phyloP scores from a whole-genome alignment of 108 stramenopile species.

The Stephanodiscus minutulus region DNA sequence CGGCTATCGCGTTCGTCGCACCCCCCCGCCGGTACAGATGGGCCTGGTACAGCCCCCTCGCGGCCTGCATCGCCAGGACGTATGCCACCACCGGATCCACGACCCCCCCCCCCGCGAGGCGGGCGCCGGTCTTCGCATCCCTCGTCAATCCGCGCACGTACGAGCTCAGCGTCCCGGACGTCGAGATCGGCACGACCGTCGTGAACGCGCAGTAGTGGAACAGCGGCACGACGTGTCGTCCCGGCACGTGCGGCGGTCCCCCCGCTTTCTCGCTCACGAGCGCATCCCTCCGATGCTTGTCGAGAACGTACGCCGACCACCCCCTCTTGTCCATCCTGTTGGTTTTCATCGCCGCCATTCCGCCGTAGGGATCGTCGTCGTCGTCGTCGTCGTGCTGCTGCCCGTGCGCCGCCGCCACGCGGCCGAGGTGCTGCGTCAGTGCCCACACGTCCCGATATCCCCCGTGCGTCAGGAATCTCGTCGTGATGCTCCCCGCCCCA shows the following conservation, averaged over 20 bases:
- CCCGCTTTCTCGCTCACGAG: constrained; percentile 13
- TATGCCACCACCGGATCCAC: constrained; percentile 3
- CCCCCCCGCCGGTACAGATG: constrained; percentile 19
- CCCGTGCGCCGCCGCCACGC: too few species aligned
- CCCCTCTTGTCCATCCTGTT: neutral
- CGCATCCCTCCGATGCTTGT: constrained; percentile 15
- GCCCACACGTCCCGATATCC: neutral
- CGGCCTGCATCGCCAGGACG: neutral
- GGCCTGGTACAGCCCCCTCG: constrained; percentile 17
- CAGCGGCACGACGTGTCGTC: constrained; percentile 11
- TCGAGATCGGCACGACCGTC: constrained; percentile 15
- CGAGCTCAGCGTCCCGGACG: constrained; percentile 7
- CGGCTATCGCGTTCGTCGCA: constrained; percentile 17
- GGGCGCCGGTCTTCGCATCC: neutral
- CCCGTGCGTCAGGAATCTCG: neutral
- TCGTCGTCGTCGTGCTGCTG: too few species aligned
- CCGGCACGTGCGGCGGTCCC: neutral
- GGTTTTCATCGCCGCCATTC: neutral
- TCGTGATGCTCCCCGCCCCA: too few species aligned
- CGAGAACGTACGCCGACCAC: neutral
- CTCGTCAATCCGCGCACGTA: constrained; percentile 1
- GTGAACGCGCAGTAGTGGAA: constrained; percentile 22
- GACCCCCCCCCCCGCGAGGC: constrained; percentile 2
- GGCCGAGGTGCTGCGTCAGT: neutral
- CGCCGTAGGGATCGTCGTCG: neutral